These are phyloP conservation scores for Cinchona pubescens DNA, from an alignment of 257 asterid species.

Conservation along the genomic window DNA sequence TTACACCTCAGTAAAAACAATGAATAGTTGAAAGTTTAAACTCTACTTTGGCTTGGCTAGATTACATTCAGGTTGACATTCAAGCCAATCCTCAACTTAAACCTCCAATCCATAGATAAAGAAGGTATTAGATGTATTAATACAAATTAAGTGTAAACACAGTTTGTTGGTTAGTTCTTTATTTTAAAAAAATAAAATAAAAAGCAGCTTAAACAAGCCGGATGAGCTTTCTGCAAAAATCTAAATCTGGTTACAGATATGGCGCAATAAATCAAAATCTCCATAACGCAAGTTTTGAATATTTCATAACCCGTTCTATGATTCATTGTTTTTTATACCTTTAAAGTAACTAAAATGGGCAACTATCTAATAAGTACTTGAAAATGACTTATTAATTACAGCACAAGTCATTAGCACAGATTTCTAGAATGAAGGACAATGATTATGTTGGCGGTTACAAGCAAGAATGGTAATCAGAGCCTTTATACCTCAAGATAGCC, in stretches of 20 bases:
- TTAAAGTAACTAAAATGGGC: background rate
- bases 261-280: too few species aligned
- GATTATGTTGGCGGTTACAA: background rate
- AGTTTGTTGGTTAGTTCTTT: background rate
- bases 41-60: background rate
- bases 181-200: too few species aligned
- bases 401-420: background rate
- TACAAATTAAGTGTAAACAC: background rate
- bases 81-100: background rate
- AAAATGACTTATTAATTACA: background rate
- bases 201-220: background rate
- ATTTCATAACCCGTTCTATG: background rate
- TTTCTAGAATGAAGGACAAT: background rate
- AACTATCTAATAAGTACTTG: background rate
- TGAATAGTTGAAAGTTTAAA: background rate
- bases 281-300: background rate
- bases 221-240: background rate
- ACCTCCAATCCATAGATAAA: background rate
- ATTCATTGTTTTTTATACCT: background rate
- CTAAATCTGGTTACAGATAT: background rate
- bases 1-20: background rate
- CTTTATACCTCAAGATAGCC: constrained; percentile 60
- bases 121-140: background rate
- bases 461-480: background rate
- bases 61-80: background rate